phyloP scores from a whole-genome alignment of 148 eudicot genomes.

The Fallopia convolvulus region DNA sequence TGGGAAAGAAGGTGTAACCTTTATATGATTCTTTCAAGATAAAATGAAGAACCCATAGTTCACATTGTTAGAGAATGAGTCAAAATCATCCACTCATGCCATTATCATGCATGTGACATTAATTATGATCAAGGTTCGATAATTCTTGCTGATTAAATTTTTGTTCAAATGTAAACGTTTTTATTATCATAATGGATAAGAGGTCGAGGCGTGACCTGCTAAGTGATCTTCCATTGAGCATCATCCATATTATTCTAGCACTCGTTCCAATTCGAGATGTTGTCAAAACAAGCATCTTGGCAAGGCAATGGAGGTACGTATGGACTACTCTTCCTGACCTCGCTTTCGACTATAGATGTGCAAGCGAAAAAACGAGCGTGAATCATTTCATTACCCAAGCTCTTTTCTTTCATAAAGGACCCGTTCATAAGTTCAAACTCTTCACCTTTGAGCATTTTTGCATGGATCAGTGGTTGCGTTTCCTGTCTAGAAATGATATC shows the following conservation, averaged over 20 bases:
- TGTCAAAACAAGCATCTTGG: slow-evolving; percentile 43
- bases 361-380: slow-evolving; percentile 32
- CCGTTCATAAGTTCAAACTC: slow-evolving; percentile 51
- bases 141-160: no score
- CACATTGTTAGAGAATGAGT: no score
- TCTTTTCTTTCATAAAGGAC: slow-evolving; percentile 49
- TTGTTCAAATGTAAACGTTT: no score
- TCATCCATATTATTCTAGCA: not conserved
- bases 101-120: no score
- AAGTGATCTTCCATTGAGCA: no score
- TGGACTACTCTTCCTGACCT: slow-evolving; percentile 47
- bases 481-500: slow-evolving; percentile 22
- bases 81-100: no score
- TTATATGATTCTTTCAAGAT: no score
- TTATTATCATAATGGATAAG: slow-evolving; percentile 19
- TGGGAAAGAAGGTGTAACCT: no score
- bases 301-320: slow-evolving; percentile 49
- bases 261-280: slow-evolving; percentile 22
- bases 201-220: no score
- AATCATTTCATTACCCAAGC: slow-evolving; percentile 21
- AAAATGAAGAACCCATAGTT: no score
- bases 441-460: slow-evolving; percentile 31
- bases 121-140: no score
- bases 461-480: slow-evolving; percentile 9
- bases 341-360: slow-evolving; percentile 38